phyloP scores from a whole-genome alignment of 2,329 filamentous ascomycete species.

The Fusarium illudens region DNA sequence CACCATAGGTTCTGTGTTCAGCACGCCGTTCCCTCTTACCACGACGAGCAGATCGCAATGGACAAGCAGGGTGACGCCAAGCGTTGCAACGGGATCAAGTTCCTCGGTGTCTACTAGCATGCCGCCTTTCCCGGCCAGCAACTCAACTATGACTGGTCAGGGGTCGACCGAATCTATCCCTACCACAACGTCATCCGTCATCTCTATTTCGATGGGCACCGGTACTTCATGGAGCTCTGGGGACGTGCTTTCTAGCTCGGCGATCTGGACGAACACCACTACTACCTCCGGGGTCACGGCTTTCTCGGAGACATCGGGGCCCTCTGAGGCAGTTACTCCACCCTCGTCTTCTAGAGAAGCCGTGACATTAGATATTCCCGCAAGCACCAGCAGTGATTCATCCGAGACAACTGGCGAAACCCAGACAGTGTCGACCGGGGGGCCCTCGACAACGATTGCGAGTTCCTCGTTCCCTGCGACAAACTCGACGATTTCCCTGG shows the following conservation, averaged over 20 bases:
- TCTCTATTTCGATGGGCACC: constrained; percentile 11
- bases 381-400: constrained; percentile 3
- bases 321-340: constrained; percentile 11
- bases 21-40: constrained; percentile 18
- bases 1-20: neutral
- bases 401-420: neutral
- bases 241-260: constrained; percentile 11
- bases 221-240: constrained; percentile 30
- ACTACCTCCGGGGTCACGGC: constrained; percentile 19
- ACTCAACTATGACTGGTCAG: constrained; percentile 19
- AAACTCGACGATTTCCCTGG: constrained; percentile 28
- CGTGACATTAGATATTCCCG: neutral
- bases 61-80: constrained; percentile 24
- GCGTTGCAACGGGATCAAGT: constrained; percentile 11
- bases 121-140: constrained; percentile 19
- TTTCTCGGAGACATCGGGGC: constrained; percentile 7
- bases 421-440: constrained; percentile 8
- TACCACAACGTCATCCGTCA: constrained; percentile 14
- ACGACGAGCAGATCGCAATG: constrained; percentile 14
- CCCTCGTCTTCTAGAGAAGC: neutral
- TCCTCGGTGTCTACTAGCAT: neutral
- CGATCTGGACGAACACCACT: constrained; percentile 29
- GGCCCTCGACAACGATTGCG: constrained; percentile 7
- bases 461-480: constrained; percentile 14
- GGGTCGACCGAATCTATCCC: constrained; percentile 11